These are phyloP conservation scores for Tetramitus jugosus DNA, from an alignment of 208 protist genomes.

Conservation along the genomic window DNA sequence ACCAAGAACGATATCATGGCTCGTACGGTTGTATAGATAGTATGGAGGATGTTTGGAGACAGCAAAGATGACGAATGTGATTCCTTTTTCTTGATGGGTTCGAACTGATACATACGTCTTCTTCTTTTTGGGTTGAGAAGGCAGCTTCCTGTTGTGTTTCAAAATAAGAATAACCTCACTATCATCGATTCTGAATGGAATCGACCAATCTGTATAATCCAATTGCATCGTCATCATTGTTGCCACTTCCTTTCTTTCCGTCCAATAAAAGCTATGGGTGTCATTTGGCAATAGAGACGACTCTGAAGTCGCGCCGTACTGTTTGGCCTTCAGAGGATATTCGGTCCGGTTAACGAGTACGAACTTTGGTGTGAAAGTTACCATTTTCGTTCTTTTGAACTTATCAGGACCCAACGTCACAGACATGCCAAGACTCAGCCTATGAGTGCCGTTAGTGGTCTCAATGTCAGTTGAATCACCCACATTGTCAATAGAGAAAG, in stretches of 20 bases:
- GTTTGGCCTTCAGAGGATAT: neutral
- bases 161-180: neutral
- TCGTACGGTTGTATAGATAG: neutral
- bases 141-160: too few relatives aligned
- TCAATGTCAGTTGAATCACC: neutral
- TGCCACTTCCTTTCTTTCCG: neutral
- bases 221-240: neutral
- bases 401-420: neutral
- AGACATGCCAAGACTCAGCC: neutral
- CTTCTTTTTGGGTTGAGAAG: neutral
- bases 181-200: neutral
- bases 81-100: neutral
- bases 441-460: neutral
- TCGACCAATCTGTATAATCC: neutral
- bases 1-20: neutral
- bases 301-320: neutral
- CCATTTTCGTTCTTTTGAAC: slow-evolving; percentile 17
- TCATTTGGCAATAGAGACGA: neutral
- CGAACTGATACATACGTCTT: neutral
- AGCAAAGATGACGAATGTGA: neutral
- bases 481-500: slow-evolving; percentile 3
- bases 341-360: neutral
- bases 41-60: neutral
- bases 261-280: neutral
- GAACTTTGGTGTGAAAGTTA: neutral